phyloP scores from a whole-genome alignment of 306 rosid species.

The Cercis canadensis region DNA sequence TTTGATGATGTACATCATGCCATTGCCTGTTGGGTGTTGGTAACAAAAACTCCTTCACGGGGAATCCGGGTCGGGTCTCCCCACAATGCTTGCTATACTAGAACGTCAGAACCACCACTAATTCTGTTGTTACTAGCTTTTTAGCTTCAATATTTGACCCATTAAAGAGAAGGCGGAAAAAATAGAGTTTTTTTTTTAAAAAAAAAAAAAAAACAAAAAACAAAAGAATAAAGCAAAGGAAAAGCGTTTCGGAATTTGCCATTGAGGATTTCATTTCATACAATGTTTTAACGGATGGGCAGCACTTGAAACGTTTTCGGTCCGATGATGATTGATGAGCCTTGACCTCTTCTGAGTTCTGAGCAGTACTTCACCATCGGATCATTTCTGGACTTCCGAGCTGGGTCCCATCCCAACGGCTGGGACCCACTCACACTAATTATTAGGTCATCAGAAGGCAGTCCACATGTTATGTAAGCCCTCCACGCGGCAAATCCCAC shows the following conservation, averaged over 20 bases:
- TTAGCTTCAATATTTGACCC: slow-evolving; percentile 40
- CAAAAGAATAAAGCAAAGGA: too few species aligned
- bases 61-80: background rate
- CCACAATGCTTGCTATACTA: background rate
- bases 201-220: too few species aligned
- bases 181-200: background rate
- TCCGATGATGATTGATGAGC: too few species aligned
- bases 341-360: background rate
- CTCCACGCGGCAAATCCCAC: slow-evolving; percentile 47
- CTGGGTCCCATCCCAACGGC: slow-evolving; percentile 19
- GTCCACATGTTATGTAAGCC: slow-evolving; percentile 35
- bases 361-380: background rate
- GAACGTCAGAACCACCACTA: background rate
- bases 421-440: slow-evolving; percentile 50
- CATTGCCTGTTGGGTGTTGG: too few species aligned
- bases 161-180: slow-evolving; percentile 24
- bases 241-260: too few species aligned
- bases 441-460: slow-evolving; percentile 51
- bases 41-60: too few species aligned
- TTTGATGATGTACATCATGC: too few species aligned
- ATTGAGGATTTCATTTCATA: background rate
- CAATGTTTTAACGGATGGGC: too few species aligned
- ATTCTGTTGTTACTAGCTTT: background rate
- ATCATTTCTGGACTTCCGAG: slow-evolving; percentile 13
- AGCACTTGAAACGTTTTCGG: background rate